Conservation (phyloP, 768 basidiomycete species). For the Russula earlei region DNA sequence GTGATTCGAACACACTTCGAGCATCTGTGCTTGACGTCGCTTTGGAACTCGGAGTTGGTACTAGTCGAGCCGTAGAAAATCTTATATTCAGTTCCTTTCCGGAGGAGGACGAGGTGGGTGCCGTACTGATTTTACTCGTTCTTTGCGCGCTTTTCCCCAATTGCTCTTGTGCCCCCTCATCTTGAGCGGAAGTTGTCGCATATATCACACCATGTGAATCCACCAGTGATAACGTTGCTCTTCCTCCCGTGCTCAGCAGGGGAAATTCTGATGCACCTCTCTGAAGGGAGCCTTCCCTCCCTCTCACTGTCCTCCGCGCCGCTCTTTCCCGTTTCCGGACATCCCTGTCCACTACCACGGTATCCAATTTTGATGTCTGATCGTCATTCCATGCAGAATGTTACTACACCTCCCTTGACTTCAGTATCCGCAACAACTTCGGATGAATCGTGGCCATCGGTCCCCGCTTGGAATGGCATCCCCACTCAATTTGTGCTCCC, state of each 20-base stretch:
- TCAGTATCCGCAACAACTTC: slow-evolving; percentile 35
- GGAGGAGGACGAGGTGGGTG: slow-evolving; percentile 37
- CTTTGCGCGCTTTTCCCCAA: neutral
- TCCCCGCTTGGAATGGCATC: slow-evolving; percentile 10
- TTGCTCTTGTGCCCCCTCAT: neutral
- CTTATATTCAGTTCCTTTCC: slow-evolving; percentile 65
- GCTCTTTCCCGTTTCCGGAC: too few relatives aligned
- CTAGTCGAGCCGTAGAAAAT: slow-evolving; percentile 48
- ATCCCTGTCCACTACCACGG: too few relatives aligned
- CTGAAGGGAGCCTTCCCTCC: too few relatives aligned
- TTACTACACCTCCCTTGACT: slow-evolving; percentile 30
- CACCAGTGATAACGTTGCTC: neutral
- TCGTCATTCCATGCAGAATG: slow-evolving; percentile 12
- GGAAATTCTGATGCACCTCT: neutral
- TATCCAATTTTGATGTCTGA: slow-evolving; percentile 1
- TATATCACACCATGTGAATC: neutral
- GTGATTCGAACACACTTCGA: slow-evolving; percentile 51
- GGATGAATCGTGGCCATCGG: slow-evolving; percentile 33
- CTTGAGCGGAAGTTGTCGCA: neutral
- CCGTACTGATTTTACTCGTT: neutral
- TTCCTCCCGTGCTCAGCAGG: neutral
- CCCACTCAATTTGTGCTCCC: slow-evolving; percentile 4
- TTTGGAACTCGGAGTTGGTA: slow-evolving; percentile 54
- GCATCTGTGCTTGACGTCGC: slow-evolving; percentile 71
- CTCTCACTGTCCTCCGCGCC: neutral